Base-by-base conservation (phyloP, 1,284 basidiomycete species). In the Apiotrichum porosum region DNA sequence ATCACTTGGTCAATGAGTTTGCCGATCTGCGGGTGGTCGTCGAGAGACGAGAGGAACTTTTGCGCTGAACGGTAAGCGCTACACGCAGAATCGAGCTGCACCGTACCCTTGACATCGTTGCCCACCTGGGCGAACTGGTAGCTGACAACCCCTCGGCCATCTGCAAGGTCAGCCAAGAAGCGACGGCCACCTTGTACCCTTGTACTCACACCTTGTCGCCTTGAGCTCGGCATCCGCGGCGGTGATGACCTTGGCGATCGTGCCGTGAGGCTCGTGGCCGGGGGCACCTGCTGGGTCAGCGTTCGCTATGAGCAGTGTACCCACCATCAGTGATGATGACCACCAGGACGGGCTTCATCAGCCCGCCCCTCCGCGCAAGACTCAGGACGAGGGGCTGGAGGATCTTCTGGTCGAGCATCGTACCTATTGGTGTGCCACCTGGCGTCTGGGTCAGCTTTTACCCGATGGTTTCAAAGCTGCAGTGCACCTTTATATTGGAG, bases 361-460 rank as follows among this genome's bases (percentile, higher is more conserved):
- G 62, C 42, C 56, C 45, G 39, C 60, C 54, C 14, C 53, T 33
- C 15, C 67, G 61, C n/a, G 72, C 74, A 4, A 75, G 75, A 26
- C 68, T 71, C n/a, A 76, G 57, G 4, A 78, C 63, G n/a, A 75
- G 54, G 18, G 76, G 76, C 56, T 75, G 69, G 24, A 77, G 63
- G 52, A 77, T 63, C 63, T 77, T 77, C 37, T 69, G 58, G 49
- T 71, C 66, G 30, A 77, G 56, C 13, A 66, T 60, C 3, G 76
- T 77, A 10, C 75, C 75, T 31, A 73, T 56, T 4, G 73, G 72
- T 13, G 71, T 74, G 15, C 71, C 58, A 40, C 69, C 75, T 31
- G 66, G 64, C 62, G 66, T 58, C 44, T n/a, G n/a, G n/a, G n/a
- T n/a, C n/a, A n/a, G n/a, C n/a, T 40, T 1, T 63, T 2, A 6